Conservation (phyloP, 1,284 basidiomycete genomes). For the Cutaneotrichosporon cutaneum region DNA sequence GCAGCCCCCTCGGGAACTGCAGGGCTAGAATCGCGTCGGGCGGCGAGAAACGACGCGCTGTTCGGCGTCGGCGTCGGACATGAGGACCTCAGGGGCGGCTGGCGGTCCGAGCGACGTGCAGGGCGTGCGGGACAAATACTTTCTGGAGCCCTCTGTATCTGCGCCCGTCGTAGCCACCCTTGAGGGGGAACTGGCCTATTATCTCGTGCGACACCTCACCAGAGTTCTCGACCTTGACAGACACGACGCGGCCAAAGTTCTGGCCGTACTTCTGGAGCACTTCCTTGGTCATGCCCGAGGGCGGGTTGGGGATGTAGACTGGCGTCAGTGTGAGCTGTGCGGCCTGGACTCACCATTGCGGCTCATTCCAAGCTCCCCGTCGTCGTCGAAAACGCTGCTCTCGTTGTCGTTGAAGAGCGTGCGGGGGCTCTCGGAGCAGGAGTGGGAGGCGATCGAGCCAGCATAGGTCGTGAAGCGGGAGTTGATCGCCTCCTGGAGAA, state of each 20-base stretch:
- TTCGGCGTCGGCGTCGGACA: too few relatives aligned
- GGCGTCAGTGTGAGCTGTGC: not conserved
- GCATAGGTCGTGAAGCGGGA: not conserved
- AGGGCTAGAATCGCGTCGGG: too few relatives aligned
- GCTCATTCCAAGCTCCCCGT: conserved; percentile 24
- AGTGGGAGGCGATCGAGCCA: not conserved
- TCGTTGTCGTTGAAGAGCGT: not conserved
- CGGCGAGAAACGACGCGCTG: too few relatives aligned
- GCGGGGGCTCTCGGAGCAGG: not conserved
- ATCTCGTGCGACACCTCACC: conserved; percentile 2
- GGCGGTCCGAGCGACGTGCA: too few relatives aligned
- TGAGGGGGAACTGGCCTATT: conserved; percentile 1
- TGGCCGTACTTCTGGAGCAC: conserved; percentile 27
- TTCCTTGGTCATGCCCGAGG: conserved; percentile 22
- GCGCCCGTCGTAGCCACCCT: not conserved
- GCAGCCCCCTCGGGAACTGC: too few relatives aligned
- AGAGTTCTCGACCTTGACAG: conserved; percentile 26
- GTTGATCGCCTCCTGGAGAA: not conserved
- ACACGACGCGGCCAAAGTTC: conserved; percentile 35
- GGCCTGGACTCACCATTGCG: conserved; percentile 33
- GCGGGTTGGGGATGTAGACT: conserved; percentile 39
- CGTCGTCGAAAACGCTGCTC: not conserved
- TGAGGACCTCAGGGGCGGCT: too few relatives aligned
- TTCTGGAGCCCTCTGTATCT: too few relatives aligned
- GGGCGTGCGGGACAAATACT: too few relatives aligned